Evolutionary conservation across 78 protist genomes (phyloP).

Genomic region (Anaeramoeba flamelloides): DNA sequence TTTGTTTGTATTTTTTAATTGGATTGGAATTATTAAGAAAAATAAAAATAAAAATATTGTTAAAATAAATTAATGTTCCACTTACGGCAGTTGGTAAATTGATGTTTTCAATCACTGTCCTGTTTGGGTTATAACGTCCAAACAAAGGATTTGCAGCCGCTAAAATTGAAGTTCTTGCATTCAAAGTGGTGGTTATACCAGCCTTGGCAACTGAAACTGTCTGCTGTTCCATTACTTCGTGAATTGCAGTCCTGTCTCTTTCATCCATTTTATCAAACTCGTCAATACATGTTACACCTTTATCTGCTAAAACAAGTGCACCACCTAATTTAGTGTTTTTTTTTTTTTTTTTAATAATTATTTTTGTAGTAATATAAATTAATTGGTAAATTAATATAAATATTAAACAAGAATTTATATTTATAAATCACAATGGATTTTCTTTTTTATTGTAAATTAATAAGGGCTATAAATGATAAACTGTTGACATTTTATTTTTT

Average conservation of each 20-base stretch:
- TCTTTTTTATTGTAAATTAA: no score
- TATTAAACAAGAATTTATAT: no score
- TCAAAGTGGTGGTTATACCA: slow-evolving; percentile 97
- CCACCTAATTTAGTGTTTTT: no score
- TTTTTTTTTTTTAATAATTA: no score
- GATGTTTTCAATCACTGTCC: slow-evolving; percentile 13
- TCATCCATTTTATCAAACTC: slow-evolving; percentile 93
- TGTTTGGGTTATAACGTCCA: slow-evolving; percentile 68
- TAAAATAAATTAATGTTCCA: no score
- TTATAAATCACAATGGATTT: no score
- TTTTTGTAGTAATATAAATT: no score
- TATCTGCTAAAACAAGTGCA: slow-evolving; percentile 94
- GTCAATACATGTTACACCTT: slow-evolving; percentile 96
- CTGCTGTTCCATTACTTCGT: slow-evolving; percentile 99
- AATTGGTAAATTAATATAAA: no score
- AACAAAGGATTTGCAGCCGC: slow-evolving; percentile 96
- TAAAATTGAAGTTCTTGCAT: slow-evolving; percentile 91
- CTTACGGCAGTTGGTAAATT: slow-evolving; percentile 9
- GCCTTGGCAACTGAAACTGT: slow-evolving; percentile 95
- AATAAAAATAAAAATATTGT: no score
- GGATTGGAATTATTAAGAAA: not conserved
- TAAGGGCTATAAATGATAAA: no score
- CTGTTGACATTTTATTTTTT: no score
- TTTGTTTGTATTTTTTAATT: not conserved
- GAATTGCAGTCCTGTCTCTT: slow-evolving; percentile 75